A percentile compares a stretch with the other conserved stretches of the same genome.
These are phyloP conservation scores for Coprinopsis sp. DNA, from an alignment of 768 basidiomycete genomes.

Conservation along the genomic window DNA sequence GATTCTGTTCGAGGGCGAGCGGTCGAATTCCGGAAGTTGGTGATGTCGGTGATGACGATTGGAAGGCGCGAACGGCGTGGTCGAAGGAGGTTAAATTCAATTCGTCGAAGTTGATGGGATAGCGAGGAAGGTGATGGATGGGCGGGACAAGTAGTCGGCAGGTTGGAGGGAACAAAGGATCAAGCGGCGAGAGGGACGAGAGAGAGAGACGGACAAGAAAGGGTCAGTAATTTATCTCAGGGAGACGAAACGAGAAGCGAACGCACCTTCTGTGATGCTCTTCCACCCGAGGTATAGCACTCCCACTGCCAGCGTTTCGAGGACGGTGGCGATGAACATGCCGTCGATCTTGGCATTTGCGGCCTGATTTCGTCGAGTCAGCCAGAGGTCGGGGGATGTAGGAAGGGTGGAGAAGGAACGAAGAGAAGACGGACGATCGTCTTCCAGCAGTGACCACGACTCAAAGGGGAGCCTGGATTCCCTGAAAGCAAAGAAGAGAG, in stretches of 20 bases:
- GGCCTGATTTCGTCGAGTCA: conserved; percentile 34
- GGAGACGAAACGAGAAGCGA: neutral
- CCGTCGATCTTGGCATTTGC: conserved; percentile 74
- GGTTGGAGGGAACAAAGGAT: neutral
- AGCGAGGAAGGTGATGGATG: neutral
- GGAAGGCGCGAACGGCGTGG: neutral
- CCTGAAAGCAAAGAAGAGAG: neutral
- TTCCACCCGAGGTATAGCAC: conserved; percentile 77
- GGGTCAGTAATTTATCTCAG: neutral
- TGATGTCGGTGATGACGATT: neutral
- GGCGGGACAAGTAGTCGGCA: neutral
- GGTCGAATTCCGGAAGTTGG: neutral
- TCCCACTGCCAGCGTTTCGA: conserved; percentile 73
- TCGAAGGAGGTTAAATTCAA: conserved; percentile 5
- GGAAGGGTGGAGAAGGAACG: neutral
- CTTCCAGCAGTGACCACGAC: neutral
- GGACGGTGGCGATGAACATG: conserved; percentile 77
- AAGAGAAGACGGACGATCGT: neutral
- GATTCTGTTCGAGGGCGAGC: conserved; percentile 21
- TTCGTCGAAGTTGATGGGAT: neutral
- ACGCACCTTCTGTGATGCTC: conserved; percentile 83
- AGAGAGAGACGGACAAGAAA: neutral
- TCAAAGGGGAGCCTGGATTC: neutral
- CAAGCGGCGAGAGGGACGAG: neutral
- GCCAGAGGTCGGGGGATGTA: neutral